These are phyloP conservation scores for Leccinum pachyderme DNA, from an alignment of 1,284 basidiomycete genomes.

Conservation along the genomic window DNA sequence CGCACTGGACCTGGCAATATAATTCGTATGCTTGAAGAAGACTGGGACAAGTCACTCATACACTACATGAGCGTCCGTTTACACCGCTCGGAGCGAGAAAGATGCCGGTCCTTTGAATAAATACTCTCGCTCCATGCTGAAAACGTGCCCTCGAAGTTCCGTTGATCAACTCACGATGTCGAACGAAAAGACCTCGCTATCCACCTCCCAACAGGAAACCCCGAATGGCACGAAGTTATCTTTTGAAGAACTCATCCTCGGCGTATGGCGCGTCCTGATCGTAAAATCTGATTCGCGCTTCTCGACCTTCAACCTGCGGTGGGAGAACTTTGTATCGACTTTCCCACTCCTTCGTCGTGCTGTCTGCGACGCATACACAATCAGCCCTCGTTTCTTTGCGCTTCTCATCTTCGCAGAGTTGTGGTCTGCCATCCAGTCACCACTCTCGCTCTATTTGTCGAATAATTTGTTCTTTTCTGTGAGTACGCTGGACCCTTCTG, in stretches of 20 bases:
- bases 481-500: not conserved
- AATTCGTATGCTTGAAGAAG: too few relatives aligned
- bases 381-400: conserved; percentile 22
- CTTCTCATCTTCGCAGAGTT: conserved; percentile 13
- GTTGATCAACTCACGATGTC: too few relatives aligned
- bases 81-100: too few relatives aligned
- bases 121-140: too few relatives aligned
- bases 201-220: too few relatives aligned
- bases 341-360: conserved; percentile 16
- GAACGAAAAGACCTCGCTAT: too few relatives aligned
- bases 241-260: conserved; percentile 17
- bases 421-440: conserved; percentile 19
- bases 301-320: conserved; percentile 9
- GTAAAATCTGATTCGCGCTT: conserved; percentile 8
- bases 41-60: too few relatives aligned
- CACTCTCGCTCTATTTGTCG: conserved; percentile 24
- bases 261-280: conserved; percentile 26
- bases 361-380: conserved; percentile 17
- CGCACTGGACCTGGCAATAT: too few relatives aligned
- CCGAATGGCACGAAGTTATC: too few relatives aligned
- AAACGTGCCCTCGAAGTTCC: too few relatives aligned
- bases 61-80: too few relatives aligned
- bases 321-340: conserved; percentile 1
- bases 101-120: too few relatives aligned
- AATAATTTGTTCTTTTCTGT: conserved; percentile 22